These are phyloP conservation scores for Hymenoscyphus infarciens DNA, from an alignment of 2,329 filamentous ascomycete species.

Conservation along the genomic window DNA sequence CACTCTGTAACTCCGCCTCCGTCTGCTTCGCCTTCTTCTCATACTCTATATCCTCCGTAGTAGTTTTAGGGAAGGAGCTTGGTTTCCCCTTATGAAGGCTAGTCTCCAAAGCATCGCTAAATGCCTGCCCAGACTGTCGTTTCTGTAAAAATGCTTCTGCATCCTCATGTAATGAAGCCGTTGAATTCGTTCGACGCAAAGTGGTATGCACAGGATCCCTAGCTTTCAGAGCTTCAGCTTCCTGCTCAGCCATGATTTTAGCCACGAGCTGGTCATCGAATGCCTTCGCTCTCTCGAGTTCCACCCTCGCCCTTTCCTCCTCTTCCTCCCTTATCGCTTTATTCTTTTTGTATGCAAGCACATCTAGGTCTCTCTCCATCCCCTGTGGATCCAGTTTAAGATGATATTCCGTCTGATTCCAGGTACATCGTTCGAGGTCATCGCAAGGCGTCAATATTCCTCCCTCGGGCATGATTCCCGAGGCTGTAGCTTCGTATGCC, in stretches of 20 bases:
- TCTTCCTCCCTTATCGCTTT: constrained; percentile 40
- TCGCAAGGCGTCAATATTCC: constrained; percentile 48
- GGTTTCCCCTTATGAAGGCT: no score
- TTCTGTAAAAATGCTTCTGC: background rate
- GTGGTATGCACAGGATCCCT: background rate
- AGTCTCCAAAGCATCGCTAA: no score
- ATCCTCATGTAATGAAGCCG: background rate
- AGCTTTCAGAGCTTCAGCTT: background rate
- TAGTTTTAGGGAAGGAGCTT: no score
- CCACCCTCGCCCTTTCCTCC: constrained; percentile 34
- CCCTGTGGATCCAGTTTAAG: constrained; percentile 37
- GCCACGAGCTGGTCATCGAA: background rate
- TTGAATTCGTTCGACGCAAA: no score
- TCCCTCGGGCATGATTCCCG: constrained; percentile 64
- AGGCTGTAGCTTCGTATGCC: constrained; percentile 59
- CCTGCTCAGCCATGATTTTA: background rate
- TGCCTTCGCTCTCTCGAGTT: constrained; percentile 32
- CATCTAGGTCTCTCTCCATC: constrained; percentile 41
- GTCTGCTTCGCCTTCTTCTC: constrained; percentile 9
- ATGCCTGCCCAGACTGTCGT: background rate
- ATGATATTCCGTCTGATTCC: constrained; percentile 33
- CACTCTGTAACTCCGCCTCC: constrained; percentile 7
- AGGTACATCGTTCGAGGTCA: constrained; percentile 27
- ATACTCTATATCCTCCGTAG: background rate
- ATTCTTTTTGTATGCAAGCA: constrained; percentile 41